These are phyloP conservation scores for Cladorrhinum sp. DNA, from an alignment of 2,329 filamentous ascomycete genomes.

Conservation along the genomic window DNA sequence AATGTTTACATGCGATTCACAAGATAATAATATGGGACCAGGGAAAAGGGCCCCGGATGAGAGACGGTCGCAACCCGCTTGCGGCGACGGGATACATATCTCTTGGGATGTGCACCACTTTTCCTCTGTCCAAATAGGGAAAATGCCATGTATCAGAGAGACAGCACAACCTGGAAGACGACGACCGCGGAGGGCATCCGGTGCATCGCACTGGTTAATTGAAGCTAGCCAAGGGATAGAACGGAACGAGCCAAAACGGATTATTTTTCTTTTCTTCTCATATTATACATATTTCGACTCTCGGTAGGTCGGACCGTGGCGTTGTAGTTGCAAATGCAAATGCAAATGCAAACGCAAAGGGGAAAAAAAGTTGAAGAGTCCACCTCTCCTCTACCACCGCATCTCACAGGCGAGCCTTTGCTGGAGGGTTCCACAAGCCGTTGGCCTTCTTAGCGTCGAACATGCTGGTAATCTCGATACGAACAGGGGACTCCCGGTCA, in stretches of 20 bases:
- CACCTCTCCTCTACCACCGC: too few relatives aligned
- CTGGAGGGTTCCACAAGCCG: not conserved
- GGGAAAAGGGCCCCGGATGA: not conserved
- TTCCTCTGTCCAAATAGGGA: not conserved
- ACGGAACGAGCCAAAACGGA: too few relatives aligned
- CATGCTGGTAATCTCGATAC: not conserved
- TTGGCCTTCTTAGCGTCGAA: slow-evolving; percentile 5
- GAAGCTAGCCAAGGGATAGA: not conserved
- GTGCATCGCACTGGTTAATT: not conserved
- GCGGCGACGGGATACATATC: too few relatives aligned
- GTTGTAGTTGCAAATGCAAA: not conserved
- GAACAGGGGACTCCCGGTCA: not conserved
- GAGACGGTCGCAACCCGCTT: not conserved
- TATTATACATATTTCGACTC: too few relatives aligned
- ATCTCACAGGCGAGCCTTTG: too few relatives aligned
- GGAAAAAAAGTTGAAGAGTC: too few relatives aligned
- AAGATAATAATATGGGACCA: not conserved
- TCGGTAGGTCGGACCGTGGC: slow-evolving; percentile 9
- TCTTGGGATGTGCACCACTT: too few relatives aligned
- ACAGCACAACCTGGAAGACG: too few relatives aligned
- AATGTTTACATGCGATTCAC: not conserved
- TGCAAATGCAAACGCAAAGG: too few relatives aligned
- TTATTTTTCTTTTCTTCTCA: not conserved
- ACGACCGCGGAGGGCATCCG: not conserved
- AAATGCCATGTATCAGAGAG: not conserved